A percentile compares a stretch with the other conserved stretches of the same genome.
Conservation (phyloP, 2,329 filamentous ascomycete species). For the Samsoniella hepiali region DNA sequence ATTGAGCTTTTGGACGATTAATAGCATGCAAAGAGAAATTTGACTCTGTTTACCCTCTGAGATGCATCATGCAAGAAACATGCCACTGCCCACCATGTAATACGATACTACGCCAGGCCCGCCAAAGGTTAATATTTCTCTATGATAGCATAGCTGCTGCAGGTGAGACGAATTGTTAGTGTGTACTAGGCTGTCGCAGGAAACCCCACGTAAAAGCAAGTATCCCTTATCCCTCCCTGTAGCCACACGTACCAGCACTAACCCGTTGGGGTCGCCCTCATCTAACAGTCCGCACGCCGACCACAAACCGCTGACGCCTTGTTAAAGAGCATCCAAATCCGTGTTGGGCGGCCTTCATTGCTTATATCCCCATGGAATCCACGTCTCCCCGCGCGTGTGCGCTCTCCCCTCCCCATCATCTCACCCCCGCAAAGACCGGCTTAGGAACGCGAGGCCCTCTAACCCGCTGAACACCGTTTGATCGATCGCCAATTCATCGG, state of each 20-base stretch:
- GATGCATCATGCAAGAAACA: conserved; percentile 1
- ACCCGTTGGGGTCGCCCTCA: conserved; percentile 7
- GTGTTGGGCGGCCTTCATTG: conserved; percentile 1
- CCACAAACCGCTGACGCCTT: neutral
- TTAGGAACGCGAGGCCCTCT: conserved; percentile 6
- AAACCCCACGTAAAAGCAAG: neutral
- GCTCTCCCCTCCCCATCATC: neutral
- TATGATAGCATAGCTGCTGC: neutral
- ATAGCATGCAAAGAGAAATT: neutral
- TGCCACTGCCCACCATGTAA: conserved; percentile 8
- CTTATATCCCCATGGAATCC: conserved; percentile 13
- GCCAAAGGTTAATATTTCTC: neutral
- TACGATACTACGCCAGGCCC: conserved; percentile 2
- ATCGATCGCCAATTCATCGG: conserved; percentile 15
- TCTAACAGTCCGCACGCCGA: conserved; percentile 4
- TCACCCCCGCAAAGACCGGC: conserved; percentile 3
- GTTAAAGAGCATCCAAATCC: conserved; percentile 4
- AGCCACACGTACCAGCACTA: neutral
- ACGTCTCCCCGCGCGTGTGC: neutral
- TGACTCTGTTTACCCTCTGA: neutral
- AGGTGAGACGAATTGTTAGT: conserved; percentile 17
- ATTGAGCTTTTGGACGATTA: conserved; percentile 20
- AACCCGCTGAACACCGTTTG: conserved; percentile 1
- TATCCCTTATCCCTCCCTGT: neutral
- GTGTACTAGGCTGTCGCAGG: neutral